These are phyloP conservation scores for Haplosporangium sp. DNA, from an alignment of 371 early-diverging fungal genomes.

Conservation along the genomic window DNA sequence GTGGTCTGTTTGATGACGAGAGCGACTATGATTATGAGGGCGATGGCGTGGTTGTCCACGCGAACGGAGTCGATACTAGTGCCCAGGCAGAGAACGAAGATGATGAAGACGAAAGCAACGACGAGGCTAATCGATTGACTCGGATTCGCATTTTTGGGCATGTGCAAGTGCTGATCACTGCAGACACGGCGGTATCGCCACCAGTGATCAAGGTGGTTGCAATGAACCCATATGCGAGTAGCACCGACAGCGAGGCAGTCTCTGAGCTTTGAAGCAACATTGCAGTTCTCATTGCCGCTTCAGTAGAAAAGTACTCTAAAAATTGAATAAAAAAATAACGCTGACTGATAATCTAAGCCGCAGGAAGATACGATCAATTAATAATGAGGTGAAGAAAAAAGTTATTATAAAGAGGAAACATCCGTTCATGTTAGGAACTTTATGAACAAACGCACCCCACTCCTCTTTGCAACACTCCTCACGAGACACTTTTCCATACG, in stretches of 20 bases:
- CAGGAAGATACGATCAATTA: neutral
- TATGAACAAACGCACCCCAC: neutral
- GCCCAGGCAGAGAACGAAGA: constrained; percentile 43
- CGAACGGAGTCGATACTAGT: constrained; percentile 25
- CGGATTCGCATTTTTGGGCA: constrained; percentile 69
- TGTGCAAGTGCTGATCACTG: constrained; percentile 70
- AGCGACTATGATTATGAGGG: constrained; percentile 40
- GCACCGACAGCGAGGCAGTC: neutral
- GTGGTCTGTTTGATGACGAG: constrained; percentile 47
- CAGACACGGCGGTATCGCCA: constrained; percentile 75
- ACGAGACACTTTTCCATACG: neutral
- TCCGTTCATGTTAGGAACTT: too few relatives aligned
- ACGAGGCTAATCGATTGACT: constrained; percentile 30
- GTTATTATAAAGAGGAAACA: too few relatives aligned
- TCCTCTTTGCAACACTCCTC: neutral
- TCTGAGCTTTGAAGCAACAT: neutral
- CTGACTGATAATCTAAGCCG: too few relatives aligned
- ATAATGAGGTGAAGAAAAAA: neutral
- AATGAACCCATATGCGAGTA: constrained; percentile 64
- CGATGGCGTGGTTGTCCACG: neutral
- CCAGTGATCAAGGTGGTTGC: constrained; percentile 75
- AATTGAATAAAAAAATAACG: neutral
- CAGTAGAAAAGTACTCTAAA: neutral
- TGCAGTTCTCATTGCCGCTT: neutral
- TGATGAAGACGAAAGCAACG: constrained; percentile 30